Conservation (phyloP, 1,284 basidiomycete species). For the Trichosporon inkin region DNA sequence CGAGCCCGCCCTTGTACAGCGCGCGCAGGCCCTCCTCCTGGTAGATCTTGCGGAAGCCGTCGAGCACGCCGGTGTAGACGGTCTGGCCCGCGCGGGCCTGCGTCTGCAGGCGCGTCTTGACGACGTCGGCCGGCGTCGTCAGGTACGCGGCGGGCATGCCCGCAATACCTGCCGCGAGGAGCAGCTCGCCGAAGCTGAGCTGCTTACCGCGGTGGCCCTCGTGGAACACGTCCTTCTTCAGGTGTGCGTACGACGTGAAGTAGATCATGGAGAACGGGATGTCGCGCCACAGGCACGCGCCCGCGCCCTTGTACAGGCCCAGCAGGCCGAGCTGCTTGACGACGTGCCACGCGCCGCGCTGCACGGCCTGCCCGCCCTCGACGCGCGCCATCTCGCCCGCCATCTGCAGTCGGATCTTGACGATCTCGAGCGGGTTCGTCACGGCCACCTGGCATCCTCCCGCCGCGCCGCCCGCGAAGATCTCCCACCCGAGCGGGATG, state of each 20-base stretch:
- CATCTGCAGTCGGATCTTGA: constrained; percentile 94
- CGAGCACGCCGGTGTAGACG: constrained; percentile 81
- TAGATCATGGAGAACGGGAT: constrained; percentile 74
- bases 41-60: constrained; percentile 89
- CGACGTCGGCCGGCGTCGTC: constrained; percentile 64
- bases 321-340: constrained; percentile 86
- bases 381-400: constrained; percentile 78
- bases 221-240: constrained; percentile 78
- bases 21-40: constrained; percentile 57
- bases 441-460: constrained; percentile 98
- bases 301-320: constrained; percentile 71
- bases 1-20: constrained; percentile 92
- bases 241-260: constrained; percentile 52
- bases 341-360: constrained; percentile 86
- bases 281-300: constrained; percentile 55
- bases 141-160: constrained; percentile 69
- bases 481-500: constrained; percentile 80
- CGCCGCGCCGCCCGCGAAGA: constrained; percentile 85
- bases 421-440: constrained; percentile 78
- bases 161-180: constrained; percentile 56
- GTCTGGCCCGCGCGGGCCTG: constrained; percentile 90
- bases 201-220: constrained; percentile 95
- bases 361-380: constrained; percentile 64
- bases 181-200: constrained; percentile 83
- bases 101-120: constrained; percentile 98